Evolutionary conservation across 2,329 filamentous ascomycete genomes (phyloP).

Genomic region (Aschersonia sp.): DNA sequence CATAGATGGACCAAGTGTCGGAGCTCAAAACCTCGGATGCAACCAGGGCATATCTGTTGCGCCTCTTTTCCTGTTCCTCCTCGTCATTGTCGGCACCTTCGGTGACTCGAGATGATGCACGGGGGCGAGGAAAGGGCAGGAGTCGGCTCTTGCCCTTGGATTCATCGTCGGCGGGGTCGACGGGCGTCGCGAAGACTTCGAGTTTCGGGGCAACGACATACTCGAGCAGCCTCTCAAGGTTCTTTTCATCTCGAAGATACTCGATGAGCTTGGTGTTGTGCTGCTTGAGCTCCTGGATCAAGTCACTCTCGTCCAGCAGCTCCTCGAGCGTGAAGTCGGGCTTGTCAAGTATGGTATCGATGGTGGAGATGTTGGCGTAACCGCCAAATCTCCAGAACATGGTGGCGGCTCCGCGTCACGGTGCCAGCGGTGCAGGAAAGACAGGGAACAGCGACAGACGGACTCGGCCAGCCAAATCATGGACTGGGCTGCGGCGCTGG

Average conservation of each 20-base stretch:
- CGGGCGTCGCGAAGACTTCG: slow-evolving; percentile 36
- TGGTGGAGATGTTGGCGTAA: slow-evolving; percentile 92
- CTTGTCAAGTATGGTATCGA: slow-evolving; percentile 94
- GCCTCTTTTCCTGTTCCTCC: slow-evolving; percentile 77
- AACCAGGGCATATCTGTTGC: slow-evolving; percentile 86
- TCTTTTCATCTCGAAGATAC: slow-evolving; percentile 76
- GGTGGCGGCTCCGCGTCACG: slow-evolving; percentile 32
- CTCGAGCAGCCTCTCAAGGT: slow-evolving; percentile 72
- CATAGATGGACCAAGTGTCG: slow-evolving; percentile 93
- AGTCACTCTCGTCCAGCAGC: slow-evolving; percentile 84
- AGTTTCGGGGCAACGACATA: slow-evolving; percentile 77
- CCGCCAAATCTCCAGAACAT: slow-evolving; percentile 99
- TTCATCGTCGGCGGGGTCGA: slow-evolving; percentile 35
- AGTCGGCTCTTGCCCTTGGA: slow-evolving; percentile 29
- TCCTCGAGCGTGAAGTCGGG: slow-evolving; percentile 92
- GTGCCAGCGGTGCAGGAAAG: slow-evolving; percentile 13
- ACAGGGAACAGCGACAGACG: slow-evolving; percentile 4
- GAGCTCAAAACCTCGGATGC: slow-evolving; percentile 88
- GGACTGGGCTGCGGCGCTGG: slow-evolving; percentile 5
- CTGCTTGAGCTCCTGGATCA: slow-evolving; percentile 95
- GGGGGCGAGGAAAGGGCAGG: slow-evolving; percentile 34
- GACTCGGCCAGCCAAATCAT: slow-evolving; percentile 6
- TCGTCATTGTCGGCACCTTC: slow-evolving; percentile 34
- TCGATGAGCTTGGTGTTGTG: slow-evolving; percentile 97
- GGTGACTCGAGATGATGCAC: slow-evolving; percentile 36